Conservation (phyloP, 805 yeast genomes). For the Kuraishia hungarica region DNA sequence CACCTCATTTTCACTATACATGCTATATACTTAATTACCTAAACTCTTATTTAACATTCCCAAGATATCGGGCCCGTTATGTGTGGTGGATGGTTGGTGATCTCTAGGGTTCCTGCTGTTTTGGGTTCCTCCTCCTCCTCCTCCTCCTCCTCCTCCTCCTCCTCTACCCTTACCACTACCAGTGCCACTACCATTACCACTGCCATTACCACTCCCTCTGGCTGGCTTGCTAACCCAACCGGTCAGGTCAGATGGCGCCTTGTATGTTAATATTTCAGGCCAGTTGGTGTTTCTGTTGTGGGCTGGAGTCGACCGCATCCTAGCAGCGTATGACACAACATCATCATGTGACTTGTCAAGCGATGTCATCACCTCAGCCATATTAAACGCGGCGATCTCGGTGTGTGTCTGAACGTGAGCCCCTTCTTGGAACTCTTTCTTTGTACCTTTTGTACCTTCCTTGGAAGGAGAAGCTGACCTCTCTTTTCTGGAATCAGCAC, state of each 20-base stretch:
- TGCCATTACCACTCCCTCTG: not conserved
- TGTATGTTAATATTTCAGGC: not conserved
- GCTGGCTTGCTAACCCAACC: not conserved
- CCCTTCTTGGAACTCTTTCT: too few species aligned
- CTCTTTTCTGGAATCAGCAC: not conserved
- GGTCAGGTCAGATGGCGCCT: not conserved
- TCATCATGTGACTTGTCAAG: not conserved
- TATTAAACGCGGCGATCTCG: too few species aligned
- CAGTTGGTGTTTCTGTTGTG: not conserved
- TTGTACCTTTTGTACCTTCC: too few species aligned
- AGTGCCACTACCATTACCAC: not conserved
- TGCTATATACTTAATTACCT: not conserved
- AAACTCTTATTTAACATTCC: not conserved
- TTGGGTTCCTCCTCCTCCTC: not conserved
- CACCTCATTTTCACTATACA: not conserved
- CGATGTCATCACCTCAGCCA: not conserved
- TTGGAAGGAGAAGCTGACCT: not conserved
- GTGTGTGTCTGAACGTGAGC: too few species aligned
- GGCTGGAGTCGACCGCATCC: not conserved
- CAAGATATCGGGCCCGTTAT: not conserved
- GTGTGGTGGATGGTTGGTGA: not conserved
- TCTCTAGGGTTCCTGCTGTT: not conserved
- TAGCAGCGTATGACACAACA: not conserved
- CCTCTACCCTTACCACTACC: not conserved
- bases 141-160: not conserved